Evolutionary conservation across 257 asterid genomes (phyloP).

Genomic region (Solanum ossicruentum): DNA sequence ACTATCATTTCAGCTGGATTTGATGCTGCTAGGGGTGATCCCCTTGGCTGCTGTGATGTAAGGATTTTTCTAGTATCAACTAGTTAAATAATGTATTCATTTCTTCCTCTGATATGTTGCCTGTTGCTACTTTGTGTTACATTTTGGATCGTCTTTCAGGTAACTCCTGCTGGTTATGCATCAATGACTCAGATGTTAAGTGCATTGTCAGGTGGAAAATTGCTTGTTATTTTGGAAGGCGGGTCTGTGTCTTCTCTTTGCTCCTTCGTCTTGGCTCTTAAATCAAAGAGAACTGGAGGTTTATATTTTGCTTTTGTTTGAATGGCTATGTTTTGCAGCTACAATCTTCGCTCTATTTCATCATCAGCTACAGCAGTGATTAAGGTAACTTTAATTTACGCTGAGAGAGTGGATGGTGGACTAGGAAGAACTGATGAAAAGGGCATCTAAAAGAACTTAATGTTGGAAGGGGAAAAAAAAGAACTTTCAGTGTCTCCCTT

Average conservation of each 20-base stretch:
- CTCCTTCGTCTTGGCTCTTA: background rate
- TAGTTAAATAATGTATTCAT: background rate
- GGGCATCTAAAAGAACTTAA: background rate
- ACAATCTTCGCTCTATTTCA: constrained; percentile 94
- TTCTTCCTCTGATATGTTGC: background rate
- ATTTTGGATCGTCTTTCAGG: constrained; percentile 24
- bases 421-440: background rate
- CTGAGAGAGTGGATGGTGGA: background rate
- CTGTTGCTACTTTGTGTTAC: background rate
- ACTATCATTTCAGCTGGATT: constrained; percentile 97
- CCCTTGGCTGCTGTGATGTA: constrained; percentile 98
- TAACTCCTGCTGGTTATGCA: constrained; percentile 86
- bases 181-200: constrained; percentile 78
- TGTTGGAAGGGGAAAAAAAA: background rate
- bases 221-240: constrained; percentile 94
- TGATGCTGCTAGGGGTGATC: constrained; percentile 99
- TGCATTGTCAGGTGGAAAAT: constrained; percentile 72
- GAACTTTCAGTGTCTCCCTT: background rate
- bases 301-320: background rate
- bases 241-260: constrained; percentile 47
- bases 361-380: constrained; percentile 86
- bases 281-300: background rate
- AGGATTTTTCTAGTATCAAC: background rate
- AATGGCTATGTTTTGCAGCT: constrained; percentile 35
- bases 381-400: constrained; percentile 36